phyloP scores from a whole-genome alignment of 805 yeast genomes.

The Kuraishia molischiana region DNA sequence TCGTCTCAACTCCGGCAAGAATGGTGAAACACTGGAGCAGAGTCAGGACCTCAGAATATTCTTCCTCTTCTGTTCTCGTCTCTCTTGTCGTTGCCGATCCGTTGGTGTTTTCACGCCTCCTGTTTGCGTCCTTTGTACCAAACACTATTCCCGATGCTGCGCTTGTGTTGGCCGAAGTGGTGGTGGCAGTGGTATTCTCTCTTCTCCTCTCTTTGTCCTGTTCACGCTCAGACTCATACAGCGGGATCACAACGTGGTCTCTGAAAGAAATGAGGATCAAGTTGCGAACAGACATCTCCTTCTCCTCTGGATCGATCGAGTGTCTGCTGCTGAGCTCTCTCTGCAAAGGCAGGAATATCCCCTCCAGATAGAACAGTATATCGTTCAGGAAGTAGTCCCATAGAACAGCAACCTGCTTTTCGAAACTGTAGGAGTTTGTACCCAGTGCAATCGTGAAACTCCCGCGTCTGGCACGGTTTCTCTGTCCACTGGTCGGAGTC shows the following conservation, averaged over 20 bases:
- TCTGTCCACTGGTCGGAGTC: no score
- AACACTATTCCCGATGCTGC: slow-evolving; percentile 1
- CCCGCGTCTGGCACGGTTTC: background rate
- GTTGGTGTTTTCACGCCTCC: background rate
- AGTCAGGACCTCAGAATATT: slow-evolving; percentile 5
- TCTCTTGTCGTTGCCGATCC: background rate
- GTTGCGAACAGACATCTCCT: slow-evolving; percentile 24
- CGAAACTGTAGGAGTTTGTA: slow-evolving; percentile 13
- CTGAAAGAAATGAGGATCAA: slow-evolving; percentile 36
- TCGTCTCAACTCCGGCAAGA: slow-evolving; percentile 40
- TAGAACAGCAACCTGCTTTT: slow-evolving; percentile 28
- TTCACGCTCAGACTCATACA: slow-evolving; percentile 31
- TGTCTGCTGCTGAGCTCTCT: slow-evolving; percentile 23
- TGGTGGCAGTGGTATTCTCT: background rate
- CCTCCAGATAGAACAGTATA: slow-evolving; percentile 48
- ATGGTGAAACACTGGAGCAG: slow-evolving; percentile 57
- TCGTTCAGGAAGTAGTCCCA: slow-evolving; percentile 53
- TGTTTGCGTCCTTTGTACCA: background rate
- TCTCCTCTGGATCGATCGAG: background rate
- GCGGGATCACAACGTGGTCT: slow-evolving; percentile 42
- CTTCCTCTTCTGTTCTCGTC: background rate
- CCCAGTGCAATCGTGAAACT: background rate
- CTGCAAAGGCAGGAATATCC: slow-evolving; percentile 52
- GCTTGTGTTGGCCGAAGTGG: background rate
- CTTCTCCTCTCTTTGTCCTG: slow-evolving; percentile 9